Percentiles rank a stretch among this genome's conserved stretches.
Evolutionary conservation across 2,329 filamentous ascomycete species (phyloP).

Genomic region (Byssoonygena ceratinophila): DNA sequence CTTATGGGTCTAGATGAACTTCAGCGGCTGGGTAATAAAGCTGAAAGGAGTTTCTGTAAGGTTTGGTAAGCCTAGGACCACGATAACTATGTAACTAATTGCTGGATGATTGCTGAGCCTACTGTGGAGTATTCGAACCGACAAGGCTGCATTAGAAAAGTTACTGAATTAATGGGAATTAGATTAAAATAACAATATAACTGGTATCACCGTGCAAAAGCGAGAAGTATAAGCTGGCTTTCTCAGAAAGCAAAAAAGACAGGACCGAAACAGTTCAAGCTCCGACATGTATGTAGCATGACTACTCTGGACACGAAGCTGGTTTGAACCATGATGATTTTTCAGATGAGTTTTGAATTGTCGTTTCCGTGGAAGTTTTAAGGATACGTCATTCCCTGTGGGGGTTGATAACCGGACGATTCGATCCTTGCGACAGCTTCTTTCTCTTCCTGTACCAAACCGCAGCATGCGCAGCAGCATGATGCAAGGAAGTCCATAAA

Average conservation of each 20-base stretch:
- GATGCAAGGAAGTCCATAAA: slow-evolving; percentile 43
- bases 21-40: too few species aligned
- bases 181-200: neutral
- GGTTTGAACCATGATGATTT: neutral
- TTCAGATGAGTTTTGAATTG: neutral
- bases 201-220: neutral
- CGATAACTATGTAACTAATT: too few species aligned
- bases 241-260: too few species aligned
- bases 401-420: slow-evolving; percentile 22
- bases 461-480: slow-evolving; percentile 49
- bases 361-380: neutral
- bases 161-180: neutral
- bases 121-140: too few species aligned
- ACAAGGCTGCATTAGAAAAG: too few species aligned
- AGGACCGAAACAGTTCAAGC: too few species aligned
- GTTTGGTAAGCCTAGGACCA: too few species aligned
- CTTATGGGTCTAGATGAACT: too few species aligned
- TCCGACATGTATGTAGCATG: neutral
- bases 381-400: slow-evolving; percentile 19
- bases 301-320: neutral
- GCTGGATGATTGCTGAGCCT: too few species aligned
- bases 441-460: slow-evolving; percentile 49
- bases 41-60: too few species aligned
- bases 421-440: slow-evolving; percentile 31
- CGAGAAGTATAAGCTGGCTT: neutral